phyloP scores from a whole-genome alignment of 768 basidiomycete species.

The Gloeopeniophorella convolvens region DNA sequence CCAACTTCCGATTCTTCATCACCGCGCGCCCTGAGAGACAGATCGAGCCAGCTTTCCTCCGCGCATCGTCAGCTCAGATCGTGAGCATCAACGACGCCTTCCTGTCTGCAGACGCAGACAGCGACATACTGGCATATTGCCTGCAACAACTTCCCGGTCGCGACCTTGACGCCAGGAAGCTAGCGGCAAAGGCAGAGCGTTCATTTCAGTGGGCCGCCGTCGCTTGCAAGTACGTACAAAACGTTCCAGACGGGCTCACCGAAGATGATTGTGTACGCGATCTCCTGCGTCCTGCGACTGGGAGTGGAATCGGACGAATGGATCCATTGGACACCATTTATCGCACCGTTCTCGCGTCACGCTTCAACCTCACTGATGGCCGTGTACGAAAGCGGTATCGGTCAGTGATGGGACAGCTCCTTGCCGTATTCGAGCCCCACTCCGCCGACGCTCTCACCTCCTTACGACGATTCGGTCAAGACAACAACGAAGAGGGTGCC shows the following conservation, averaged over 20 bases:
- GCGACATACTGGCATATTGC: neutral
- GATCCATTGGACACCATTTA: too few relatives aligned
- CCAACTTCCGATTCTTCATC: conserved; percentile 1
- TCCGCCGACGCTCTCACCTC: neutral
- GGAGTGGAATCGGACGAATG: too few relatives aligned
- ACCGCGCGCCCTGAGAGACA: neutral
- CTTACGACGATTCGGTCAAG: neutral
- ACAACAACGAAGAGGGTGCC: too few relatives aligned
- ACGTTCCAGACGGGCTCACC: too few relatives aligned
- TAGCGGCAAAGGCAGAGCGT: neutral
- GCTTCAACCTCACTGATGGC: too few relatives aligned
- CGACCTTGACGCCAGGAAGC: neutral
- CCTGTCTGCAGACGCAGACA: neutral
- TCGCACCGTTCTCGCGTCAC: too few relatives aligned
- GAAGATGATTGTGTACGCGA: too few relatives aligned
- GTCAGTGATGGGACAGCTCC: neutral
- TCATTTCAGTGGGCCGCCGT: neutral
- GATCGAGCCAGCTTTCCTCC: neutral
- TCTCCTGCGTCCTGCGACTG: too few relatives aligned
- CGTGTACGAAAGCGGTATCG: neutral
- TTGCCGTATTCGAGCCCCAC: neutral
- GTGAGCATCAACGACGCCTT: neutral
- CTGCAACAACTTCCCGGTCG: neutral
- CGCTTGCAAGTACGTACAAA: neutral
- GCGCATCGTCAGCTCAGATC: neutral